Base-by-base conservation (phyloP, 1,139 yeast species). In the Suhomyces terraborum region DNA sequence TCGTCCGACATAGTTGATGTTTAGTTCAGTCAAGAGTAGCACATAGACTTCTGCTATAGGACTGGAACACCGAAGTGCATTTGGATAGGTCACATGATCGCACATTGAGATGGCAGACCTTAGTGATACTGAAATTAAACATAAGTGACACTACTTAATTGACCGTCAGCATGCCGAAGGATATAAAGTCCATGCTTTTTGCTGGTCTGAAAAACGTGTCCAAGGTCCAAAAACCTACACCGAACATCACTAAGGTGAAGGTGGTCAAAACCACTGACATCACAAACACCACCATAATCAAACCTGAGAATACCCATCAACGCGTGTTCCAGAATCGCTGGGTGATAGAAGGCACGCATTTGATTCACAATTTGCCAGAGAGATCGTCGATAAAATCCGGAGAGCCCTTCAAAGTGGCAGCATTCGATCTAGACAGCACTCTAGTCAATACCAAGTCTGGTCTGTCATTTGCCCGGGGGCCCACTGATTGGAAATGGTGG, bases 371-470 rank as follows among this genome's bases (percentile, higher is more conserved):
- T 39, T 43, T 60, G 0, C 75, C 77, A 0, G 32, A 33, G 2
- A 35, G 35, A 10, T 32, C 39, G 4, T 44, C 40, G 17, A 38
- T 39, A 23, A 16, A n/a, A 28, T 32, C 18, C 22, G 34, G 14
- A 9, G 36, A 21, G 3, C 30, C 26, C n/a, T 46, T 67, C 8
- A 71, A 69, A 46, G 58, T 85, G 1, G 88, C 88, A 0, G 84
- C 85, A 0, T 88, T 88, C 56, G 96, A 88, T 58, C 64, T 88
- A 36, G 96, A 88, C 61, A 80, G 77, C 1, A 88, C 95, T 0
- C 52, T 88, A n/a, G 74, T 84, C 0, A 56, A 55, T 5, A 79
- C 95, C 1, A 80, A 76, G 52, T 73, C 84, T 0, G 85, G 84
- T 1, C 41, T 55, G 13, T 75, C 67, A 36, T 85, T 80, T 55